Evolutionary conservation across 345 rosid species (phyloP), one percentile per base, ranked within the genome.

Genomic region (Cardamine resedifolia): DNA sequence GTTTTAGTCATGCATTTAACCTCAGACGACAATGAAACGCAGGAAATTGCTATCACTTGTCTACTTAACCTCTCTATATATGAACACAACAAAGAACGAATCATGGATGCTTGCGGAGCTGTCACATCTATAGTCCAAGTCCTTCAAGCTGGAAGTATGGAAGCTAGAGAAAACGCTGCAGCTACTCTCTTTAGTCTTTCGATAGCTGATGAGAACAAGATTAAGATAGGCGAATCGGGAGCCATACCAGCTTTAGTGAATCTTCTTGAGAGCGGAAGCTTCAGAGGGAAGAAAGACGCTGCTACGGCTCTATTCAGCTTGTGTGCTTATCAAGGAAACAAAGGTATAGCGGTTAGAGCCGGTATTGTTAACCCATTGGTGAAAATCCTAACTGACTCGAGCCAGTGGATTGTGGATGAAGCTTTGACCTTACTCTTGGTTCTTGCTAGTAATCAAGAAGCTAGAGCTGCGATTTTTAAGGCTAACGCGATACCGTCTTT

Each of bases 181-280:
- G 98, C 99, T 5, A 90, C 99, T 44, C 87, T 91, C 53, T 95
- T 95, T 69, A 91, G 98, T 81, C 83, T 95, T 72, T 90, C 97
- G 9, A 84, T 91, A 12, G 88, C 85, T 27, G 97, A 90, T 57
- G 96, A 95, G 83, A 95, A 90, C 88, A 91, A 91, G 69, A 89
- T 90, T 56, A 87, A 87, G 38, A 95, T 91, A 4, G 99, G 99
- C 7, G 89, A 94, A 23, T 86, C 93, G 0, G 98, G 98, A 33
- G 98, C 99, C 0, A 88, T 90, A 66, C 87, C 87, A 7, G 90
- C 96, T 18, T 64, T 95, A 72, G 92, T 95, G 11, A 80, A 88
- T 27, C 83, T 95, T 74, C 87, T 91, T 21, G 86, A 80, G 45
- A 81, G 75, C 41, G 96, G 98, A 30, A 87, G 87, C 81, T 15